phyloP scores from a whole-genome alignment of 2,329 filamentous ascomycete genomes.

The Pseudogymnoascus pannorum region DNA sequence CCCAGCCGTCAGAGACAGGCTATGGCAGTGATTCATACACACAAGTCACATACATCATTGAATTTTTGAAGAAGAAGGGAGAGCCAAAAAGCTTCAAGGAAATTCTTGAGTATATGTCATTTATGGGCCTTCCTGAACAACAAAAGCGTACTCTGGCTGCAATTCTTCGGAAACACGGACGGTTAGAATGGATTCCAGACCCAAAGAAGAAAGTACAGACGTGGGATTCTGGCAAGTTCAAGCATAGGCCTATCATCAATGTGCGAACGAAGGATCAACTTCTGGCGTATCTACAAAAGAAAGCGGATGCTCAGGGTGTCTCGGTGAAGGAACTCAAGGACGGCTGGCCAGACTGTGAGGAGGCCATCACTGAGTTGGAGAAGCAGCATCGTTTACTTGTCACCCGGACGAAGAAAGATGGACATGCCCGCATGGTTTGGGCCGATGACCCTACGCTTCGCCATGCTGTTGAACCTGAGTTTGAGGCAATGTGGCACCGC shows the following conservation, averaged over 20 bases:
- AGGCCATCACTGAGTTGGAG: constrained; percentile 72
- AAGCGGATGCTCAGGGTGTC: constrained; percentile 73
- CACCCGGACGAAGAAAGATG: constrained; percentile 86
- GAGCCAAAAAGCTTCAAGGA: constrained; percentile 64
- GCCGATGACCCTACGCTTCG: constrained; percentile 74
- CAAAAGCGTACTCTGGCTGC: constrained; percentile 58
- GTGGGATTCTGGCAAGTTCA: constrained; percentile 65
- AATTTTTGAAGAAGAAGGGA: constrained; percentile 69
- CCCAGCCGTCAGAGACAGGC: constrained; percentile 68
- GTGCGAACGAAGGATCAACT: constrained; percentile 73
- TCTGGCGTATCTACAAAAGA: constrained; percentile 71
- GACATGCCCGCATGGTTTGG: constrained; percentile 80
- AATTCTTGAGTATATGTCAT: constrained; percentile 72
- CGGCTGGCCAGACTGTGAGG: constrained; percentile 82
- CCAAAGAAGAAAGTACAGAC: constrained; percentile 56
- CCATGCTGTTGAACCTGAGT: constrained; percentile 72
- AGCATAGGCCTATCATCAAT: constrained; percentile 75
- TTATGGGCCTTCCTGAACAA: constrained; percentile 54
- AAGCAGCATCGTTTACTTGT: constrained; percentile 72
- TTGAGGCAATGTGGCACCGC: constrained; percentile 75
- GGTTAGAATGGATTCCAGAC: constrained; percentile 50
- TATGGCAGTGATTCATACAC: constrained; percentile 77
- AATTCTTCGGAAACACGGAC: constrained; percentile 58
- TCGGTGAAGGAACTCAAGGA: constrained; percentile 89
- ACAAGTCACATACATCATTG: constrained; percentile 79